These are phyloP conservation scores for Dictyostelium citrinum DNA, from an alignment of 78 protist genomes.

Conservation along the genomic window DNA sequence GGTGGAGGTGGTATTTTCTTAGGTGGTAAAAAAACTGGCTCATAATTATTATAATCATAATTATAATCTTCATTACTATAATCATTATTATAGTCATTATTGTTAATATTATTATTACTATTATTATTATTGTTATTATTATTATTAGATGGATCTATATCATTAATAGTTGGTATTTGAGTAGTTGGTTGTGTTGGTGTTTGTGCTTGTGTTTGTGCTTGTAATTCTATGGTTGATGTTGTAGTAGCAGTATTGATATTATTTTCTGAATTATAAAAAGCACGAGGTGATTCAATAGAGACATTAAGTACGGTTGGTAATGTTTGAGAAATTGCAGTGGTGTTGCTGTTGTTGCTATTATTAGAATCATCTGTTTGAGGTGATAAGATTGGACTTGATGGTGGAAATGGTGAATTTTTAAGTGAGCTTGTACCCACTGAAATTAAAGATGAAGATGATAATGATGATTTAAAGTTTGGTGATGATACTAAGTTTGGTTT, in stretches of 20 bases:
- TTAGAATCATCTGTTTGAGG: neutral
- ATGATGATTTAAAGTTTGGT: neutral
- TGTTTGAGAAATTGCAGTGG: neutral
- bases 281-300: neutral
- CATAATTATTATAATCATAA: neutral
- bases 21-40: neutral
- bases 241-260: neutral
- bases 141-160: neutral
- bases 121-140: neutral
- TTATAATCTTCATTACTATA: neutral
- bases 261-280: neutral
- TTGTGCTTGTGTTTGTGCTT: neutral
- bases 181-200: neutral
- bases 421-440: neutral
- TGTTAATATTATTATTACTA: neutral
- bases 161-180: neutral
- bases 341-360: neutral
- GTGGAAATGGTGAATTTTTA: slow-evolving; percentile 6
- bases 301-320: neutral
- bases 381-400: slow-evolving; percentile 4
- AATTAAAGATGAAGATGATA: neutral
- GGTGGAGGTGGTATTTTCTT: neutral
- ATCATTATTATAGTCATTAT: neutral
- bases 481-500: slow-evolving; percentile 1
- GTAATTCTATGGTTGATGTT: neutral